A percentile compares a stretch with the other conserved stretches of the same genome.
These are phyloP conservation scores for Letharia columbiana DNA, from an alignment of 495 filamentous ascomycete species.

Conservation along the genomic window DNA sequence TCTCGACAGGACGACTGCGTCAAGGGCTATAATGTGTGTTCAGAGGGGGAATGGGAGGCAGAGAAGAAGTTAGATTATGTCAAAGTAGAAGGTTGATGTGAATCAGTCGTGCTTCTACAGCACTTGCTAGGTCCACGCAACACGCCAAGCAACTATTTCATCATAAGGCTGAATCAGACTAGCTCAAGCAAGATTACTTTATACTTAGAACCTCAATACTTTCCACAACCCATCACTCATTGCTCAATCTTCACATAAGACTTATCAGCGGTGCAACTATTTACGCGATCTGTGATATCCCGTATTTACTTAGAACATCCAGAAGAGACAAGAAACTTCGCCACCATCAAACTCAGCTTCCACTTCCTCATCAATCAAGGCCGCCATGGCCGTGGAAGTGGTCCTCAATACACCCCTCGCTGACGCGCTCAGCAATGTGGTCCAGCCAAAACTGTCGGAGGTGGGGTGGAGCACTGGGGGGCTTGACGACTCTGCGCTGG, in stretches of 20 bases:
- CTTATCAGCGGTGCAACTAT: background rate
- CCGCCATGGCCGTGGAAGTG: slow-evolving; percentile 64
- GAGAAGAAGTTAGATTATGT: background rate
- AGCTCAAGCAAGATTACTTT: background rate
- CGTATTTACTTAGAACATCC: background rate
- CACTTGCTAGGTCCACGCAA: background rate
- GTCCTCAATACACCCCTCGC: slow-evolving; percentile 68
- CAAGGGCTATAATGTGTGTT: background rate
- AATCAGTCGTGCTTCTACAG: background rate
- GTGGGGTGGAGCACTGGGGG: slow-evolving; percentile 80
- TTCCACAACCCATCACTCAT: background rate
- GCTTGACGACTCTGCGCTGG: slow-evolving; percentile 71
- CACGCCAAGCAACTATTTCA: background rate
- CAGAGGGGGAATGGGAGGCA: background rate
- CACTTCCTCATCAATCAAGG: background rate
- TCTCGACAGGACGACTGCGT: slow-evolving; percentile 32
- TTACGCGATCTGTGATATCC: background rate
- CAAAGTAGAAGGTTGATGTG: background rate
- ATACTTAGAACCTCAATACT: background rate
- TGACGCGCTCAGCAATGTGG: slow-evolving; percentile 64
- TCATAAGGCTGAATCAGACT: background rate
- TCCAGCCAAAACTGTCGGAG: slow-evolving; percentile 92
- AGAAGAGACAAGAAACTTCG: background rate
- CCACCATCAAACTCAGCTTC: background rate
- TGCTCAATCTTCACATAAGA: background rate